Conservation (phyloP, 257 asterid genomes). For the Nicotiana knightiana region DNA sequence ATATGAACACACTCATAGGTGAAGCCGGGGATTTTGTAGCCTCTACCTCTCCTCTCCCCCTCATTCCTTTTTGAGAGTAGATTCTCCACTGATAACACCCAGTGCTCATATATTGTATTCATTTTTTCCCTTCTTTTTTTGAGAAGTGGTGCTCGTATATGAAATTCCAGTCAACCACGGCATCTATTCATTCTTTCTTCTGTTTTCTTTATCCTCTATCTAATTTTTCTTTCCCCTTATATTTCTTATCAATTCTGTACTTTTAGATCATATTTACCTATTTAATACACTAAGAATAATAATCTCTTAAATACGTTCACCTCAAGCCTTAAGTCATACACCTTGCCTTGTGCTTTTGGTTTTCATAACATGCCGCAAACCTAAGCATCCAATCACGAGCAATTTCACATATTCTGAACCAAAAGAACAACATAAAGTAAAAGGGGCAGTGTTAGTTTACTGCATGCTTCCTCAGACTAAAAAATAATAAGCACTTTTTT, state of each 20-base stretch:
- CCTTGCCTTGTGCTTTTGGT: background rate
- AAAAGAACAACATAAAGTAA: background rate
- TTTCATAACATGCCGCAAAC: background rate
- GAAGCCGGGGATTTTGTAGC: background rate
- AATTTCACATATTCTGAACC: background rate
- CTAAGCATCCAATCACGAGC: background rate
- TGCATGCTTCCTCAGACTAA: background rate
- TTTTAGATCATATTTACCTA: background rate
- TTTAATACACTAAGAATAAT: background rate
- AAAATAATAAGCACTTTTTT: too few relatives aligned
- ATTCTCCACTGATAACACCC: background rate
- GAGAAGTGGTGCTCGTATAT: background rate
- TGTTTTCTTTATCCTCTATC: too few relatives aligned
- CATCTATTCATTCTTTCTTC: background rate
- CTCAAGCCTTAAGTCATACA: background rate
- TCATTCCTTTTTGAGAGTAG: background rate
- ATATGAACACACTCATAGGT: background rate
- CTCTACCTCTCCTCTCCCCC: background rate
- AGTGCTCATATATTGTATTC: background rate
- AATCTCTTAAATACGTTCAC: background rate
- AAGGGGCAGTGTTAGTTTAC: background rate
- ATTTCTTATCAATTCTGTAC: background rate
- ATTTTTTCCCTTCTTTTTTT: background rate
- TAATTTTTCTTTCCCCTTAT: background rate
- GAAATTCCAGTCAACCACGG: background rate